Conservation (phyloP, 257 asterid genomes). For the Solanum virginianum region DNA sequence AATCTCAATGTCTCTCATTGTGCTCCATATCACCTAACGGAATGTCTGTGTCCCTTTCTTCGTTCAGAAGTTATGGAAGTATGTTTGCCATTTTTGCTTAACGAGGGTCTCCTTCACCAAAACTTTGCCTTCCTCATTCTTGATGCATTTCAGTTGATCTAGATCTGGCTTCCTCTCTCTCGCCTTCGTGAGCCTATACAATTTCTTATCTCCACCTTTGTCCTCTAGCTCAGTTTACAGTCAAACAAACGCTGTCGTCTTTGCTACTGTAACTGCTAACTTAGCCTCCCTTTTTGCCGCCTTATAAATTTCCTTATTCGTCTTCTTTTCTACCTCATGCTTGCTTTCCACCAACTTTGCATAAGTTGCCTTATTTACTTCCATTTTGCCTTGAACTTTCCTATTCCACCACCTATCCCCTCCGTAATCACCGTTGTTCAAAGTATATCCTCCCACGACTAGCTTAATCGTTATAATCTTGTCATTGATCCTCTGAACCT, state of each 20-base stretch:
- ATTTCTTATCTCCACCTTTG: background rate
- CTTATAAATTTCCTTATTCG: background rate
- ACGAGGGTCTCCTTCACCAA: background rate
- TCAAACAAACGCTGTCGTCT: background rate
- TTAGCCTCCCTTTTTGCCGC: background rate
- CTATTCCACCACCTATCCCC: background rate
- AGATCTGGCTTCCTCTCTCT: background rate
- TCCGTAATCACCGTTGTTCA: background rate
- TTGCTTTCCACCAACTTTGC: background rate
- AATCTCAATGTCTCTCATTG: background rate
- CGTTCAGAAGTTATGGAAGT: background rate
- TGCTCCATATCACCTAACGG: background rate
- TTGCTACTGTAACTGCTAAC: background rate
- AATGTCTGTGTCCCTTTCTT: background rate
- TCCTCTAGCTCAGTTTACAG: background rate
- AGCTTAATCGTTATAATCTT: background rate
- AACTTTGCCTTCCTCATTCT: background rate
- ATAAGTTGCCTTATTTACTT: background rate
- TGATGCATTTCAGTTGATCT: background rate
- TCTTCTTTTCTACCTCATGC: background rate
- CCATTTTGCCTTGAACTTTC: background rate
- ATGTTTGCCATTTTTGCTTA: background rate
- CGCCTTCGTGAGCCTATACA: background rate
- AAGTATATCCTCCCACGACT: background rate
- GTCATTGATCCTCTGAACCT: background rate